These are phyloP conservation scores for Penstemon davidsonii DNA, from an alignment of 257 asterid genomes.

Conservation along the genomic window DNA sequence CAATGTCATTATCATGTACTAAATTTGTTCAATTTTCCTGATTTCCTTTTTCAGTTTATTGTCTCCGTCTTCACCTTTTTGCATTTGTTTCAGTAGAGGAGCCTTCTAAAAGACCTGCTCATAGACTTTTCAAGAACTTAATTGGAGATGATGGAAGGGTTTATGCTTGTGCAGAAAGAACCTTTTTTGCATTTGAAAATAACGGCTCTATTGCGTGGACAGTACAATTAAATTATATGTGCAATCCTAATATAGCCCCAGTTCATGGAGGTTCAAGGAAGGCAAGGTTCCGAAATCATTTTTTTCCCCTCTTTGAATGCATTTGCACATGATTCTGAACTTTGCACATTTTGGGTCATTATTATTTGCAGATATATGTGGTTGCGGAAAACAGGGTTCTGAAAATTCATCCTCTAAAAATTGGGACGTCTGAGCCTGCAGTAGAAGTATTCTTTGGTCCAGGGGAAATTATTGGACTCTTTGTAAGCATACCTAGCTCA, in stretches of 20 bases:
- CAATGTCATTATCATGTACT: conserved; percentile 40
- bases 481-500: conserved; percentile 71
- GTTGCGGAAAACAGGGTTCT: conserved; percentile 85
- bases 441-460: conserved; percentile 72
- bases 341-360: conserved; percentile 2
- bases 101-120: conserved; percentile 32
- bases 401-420: conserved; percentile 51
- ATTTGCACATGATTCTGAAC: not conserved
- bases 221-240: conserved; percentile 50
- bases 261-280: conserved; percentile 71
- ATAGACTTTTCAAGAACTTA: conserved; percentile 53
- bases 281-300: conserved; percentile 42
- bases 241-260: conserved; percentile 62
- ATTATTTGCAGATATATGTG: conserved; percentile 71
- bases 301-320: not conserved
- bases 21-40: not conserved
- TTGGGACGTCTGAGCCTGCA: conserved; percentile 47
- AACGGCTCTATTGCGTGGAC: conserved; percentile 86
- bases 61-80: not conserved
- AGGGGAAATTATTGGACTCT: conserved; percentile 71
- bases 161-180: conserved; percentile 59
- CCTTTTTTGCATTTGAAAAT: conserved; percentile 63
- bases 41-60: not conserved
- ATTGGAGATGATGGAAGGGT: conserved; percentile 79
- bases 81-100: conserved; percentile 42